Conservation (phyloP, 306 rosid genomes). For the Canavalia gladiata region DNA sequence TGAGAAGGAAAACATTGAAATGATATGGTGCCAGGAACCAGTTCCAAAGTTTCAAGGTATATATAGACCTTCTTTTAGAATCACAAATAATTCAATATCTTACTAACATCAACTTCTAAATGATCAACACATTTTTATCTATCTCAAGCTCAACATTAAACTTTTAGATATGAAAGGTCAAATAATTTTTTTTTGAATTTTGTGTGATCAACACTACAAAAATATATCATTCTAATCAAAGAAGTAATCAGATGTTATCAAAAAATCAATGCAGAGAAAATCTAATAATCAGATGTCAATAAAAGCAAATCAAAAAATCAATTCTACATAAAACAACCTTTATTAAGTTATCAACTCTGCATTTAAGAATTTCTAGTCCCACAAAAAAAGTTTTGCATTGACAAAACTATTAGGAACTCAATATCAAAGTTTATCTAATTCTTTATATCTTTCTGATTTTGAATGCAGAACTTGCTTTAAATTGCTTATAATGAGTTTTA, state of each 20-base stretch:
- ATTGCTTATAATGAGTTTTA: not conserved
- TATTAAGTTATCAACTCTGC: not conserved
- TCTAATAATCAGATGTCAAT: not conserved
- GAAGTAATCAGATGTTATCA: not conserved
- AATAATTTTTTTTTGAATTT: not conserved
- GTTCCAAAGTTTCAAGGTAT: slow-evolving; percentile 76
- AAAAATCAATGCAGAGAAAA: not conserved
- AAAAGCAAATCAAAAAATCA: not conserved
- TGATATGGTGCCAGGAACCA: slow-evolving; percentile 80
- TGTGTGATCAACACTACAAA: not conserved
- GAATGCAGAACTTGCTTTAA: slow-evolving; percentile 3
- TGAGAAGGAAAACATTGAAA: slow-evolving; percentile 72
- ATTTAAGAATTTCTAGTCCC: not conserved
- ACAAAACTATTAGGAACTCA: not conserved
- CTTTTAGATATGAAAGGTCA: not conserved
- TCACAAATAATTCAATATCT: slow-evolving; percentile 2
- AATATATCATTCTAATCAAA: not conserved
- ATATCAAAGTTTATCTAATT: not conserved
- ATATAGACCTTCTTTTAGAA: slow-evolving; percentile 3
- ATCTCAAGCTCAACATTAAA: not conserved
- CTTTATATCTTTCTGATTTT: not conserved
- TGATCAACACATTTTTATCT: not conserved
- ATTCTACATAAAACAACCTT: not conserved
- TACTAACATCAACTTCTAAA: not conserved
- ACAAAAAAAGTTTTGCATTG: not conserved